Evolutionary conservation across 2,329 filamentous ascomycete genomes (phyloP), one percentile per base, ranked within the genome.

Genomic region (Diaporthe amygdali): DNA sequence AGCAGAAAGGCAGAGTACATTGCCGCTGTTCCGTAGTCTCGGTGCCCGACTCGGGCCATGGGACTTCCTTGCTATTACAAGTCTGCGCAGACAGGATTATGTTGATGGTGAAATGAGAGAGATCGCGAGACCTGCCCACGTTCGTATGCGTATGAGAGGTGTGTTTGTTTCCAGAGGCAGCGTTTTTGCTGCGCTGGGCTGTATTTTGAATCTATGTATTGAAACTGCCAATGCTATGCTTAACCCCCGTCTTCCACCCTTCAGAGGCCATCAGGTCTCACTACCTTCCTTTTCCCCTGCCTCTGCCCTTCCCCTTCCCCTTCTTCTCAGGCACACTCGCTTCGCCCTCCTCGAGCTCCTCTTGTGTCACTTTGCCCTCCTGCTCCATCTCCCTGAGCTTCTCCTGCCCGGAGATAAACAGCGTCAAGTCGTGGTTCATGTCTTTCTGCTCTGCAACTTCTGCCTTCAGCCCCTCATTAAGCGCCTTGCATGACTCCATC

Each of bases 381-480:
- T 87, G 88, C 79, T 90, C 89, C 82, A 95, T 82, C 80, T 92
- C 88, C 82, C 89, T 92, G 76, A 98, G 82, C 81, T 94, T 96
- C 81, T 96, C 91, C 80, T 93, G 90, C 0, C 94, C 93, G 25
- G 91, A 93, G 72, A 98, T 96, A 78, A 96, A 97, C 87, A 97
- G 95, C 64, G 87, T 91, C 79, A 98, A 79, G 79, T 98, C 96
- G 17, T 93, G 89, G 78, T 97, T 97, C 86, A 95, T 93, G 80
- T 97, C 95, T 74, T 91, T 90, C 52, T 97, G 82, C 75, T 97
- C 94, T 47, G 84, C 87, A 75, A 93, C 92, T 80, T 94, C 90
- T 17, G 76, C 78, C 76, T 88, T 88, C 5, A 93, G 81, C 49
- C 84, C 85, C 32, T 85, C 84, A 2, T 91, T 81, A 78, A 92